Conservation (phyloP, 2,329 filamentous ascomycete species). For the Plenodomus lindquistii region DNA sequence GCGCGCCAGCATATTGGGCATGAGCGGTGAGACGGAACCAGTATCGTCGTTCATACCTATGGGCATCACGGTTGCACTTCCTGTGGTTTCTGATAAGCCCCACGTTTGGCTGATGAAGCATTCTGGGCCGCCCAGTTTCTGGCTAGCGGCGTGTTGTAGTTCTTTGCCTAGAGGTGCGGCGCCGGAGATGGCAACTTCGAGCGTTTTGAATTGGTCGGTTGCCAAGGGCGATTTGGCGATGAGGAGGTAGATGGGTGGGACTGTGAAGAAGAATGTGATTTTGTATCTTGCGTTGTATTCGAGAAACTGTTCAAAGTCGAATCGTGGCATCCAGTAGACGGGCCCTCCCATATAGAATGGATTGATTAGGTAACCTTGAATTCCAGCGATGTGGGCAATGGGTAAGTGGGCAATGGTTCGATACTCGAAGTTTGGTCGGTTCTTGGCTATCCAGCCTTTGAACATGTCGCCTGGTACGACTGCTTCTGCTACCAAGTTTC, state of each 20-base stretch:
- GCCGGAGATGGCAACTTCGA: conserved; percentile 56
- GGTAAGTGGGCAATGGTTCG: conserved; percentile 53
- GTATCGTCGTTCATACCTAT: conserved; percentile 48
- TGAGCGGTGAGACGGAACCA: conserved; percentile 52
- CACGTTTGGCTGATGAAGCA: conserved; percentile 58
- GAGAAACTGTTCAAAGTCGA: conserved; percentile 61
- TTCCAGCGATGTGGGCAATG: conserved; percentile 53
- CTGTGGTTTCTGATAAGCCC: conserved; percentile 61
- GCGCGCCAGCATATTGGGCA: conserved; percentile 45
- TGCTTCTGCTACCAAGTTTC: conserved; percentile 49
- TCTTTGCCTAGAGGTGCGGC: conserved; percentile 62
- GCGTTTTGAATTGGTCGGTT: conserved; percentile 58
- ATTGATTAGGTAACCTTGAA: conserved; percentile 53
- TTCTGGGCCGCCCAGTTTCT: conserved; percentile 53
- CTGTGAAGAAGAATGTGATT: conserved; percentile 61
- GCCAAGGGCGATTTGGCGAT: conserved; percentile 62
- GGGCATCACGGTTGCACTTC: conserved; percentile 53
- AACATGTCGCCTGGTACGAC: conserved; percentile 39
- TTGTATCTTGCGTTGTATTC: conserved; percentile 54
- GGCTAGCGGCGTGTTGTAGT: conserved; percentile 55
- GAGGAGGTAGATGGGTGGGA: conserved; percentile 64
- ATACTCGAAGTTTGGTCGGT: conserved; percentile 38
- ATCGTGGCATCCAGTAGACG: conserved; percentile 66
- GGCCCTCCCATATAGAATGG: conserved; percentile 47
- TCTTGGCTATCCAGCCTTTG: conserved; percentile 29